These are phyloP conservation scores for Endoconidiophora laricicola DNA, from an alignment of 2,329 filamentous ascomycete genomes.

Conservation along the genomic window DNA sequence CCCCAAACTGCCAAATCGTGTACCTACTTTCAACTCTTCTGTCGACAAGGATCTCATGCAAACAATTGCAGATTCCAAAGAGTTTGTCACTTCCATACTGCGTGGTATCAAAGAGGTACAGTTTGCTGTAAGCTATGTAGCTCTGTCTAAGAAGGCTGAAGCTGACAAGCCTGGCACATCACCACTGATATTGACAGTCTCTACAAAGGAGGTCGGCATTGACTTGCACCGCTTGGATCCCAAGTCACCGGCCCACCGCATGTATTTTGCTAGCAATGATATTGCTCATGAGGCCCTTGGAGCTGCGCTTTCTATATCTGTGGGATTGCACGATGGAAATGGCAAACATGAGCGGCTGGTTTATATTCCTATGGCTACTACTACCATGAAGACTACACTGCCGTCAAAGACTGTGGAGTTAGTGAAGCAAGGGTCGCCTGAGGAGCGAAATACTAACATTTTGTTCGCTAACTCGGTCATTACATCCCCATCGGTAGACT, in stretches of 20 bases:
- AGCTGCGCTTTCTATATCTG: constrained; percentile 79
- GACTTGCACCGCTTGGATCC: constrained; percentile 84
- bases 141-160: constrained; percentile 64
- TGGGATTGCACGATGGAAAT: constrained; percentile 81
- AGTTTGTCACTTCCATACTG: constrained; percentile 78
- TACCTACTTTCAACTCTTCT: constrained; percentile 10
- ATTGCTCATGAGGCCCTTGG: constrained; percentile 88
- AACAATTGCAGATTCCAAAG: constrained; percentile 79
- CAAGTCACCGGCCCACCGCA: constrained; percentile 84
- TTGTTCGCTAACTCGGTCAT: constrained; percentile 91
- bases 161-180: constrained; percentile 46
- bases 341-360: constrained; percentile 72
- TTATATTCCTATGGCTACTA: constrained; percentile 95
- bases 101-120: constrained; percentile 93
- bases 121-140: constrained; percentile 81
- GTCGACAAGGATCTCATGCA: constrained; percentile 43
- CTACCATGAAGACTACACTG: constrained; percentile 80
- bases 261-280: constrained; percentile 91
- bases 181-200: constrained; percentile 57
- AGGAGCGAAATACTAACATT: constrained; percentile 88
- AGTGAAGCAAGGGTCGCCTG: constrained; percentile 49
- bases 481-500: constrained; percentile 84
- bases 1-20: constrained; percentile 5
- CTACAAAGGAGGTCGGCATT: constrained; percentile 91
- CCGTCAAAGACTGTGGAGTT: constrained; percentile 87